Evolutionary conservation across 2,329 filamentous ascomycete species (phyloP), one percentile per base, ranked within the genome.

Genomic region (Helicocarpus griseus): DNA sequence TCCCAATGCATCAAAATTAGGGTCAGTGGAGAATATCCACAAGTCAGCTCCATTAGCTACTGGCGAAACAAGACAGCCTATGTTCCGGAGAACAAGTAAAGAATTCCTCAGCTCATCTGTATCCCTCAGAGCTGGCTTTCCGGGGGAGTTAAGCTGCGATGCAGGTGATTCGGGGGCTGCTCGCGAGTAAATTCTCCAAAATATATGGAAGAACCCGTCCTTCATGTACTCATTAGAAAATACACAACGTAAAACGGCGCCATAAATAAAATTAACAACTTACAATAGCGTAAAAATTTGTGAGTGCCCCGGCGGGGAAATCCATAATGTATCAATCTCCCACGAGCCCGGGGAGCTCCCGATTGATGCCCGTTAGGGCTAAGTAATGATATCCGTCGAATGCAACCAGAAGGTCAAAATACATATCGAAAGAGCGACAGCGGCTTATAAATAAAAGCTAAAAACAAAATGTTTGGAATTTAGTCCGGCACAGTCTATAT

Each of bases 151-250:
- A 14, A 28, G 56, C 67, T 67, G 26, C 67, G 60, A 60, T 68
- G 65, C 43, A 61, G 67, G 39, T 8, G 39, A 26, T 26, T 29
- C 44, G 7, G 43, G 29, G 21, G 50, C 38, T 33, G 48, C 40
- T 39, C 53, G 33, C n/a, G 33, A 31, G 41, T 58, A 58, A 22
- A 58, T 65, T 57, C 68, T 69, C 68, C 69, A 72, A 51, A 71
- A 65, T 24, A 72, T 66, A 35, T 61, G 67, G 54, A 67, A 69
- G 59, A 70, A 71, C 31, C 67, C 68, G 63, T 71, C 68, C 69
- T 72, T 44, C 14, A 35, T 38, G 26, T n/a, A 9, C 28, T 35
- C 9, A 50, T 68, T 59, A 67, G 61, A 54, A 33, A 8, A 24
- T n/a, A 39, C n/a, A 19, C 44, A 22, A 24, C 6, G 21, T 13